Percentiles rank a stretch among this genome's conserved stretches.
Evolutionary conservation across 139 green algal species (phyloP).

Genomic region (Picochlorum sp.): DNA sequence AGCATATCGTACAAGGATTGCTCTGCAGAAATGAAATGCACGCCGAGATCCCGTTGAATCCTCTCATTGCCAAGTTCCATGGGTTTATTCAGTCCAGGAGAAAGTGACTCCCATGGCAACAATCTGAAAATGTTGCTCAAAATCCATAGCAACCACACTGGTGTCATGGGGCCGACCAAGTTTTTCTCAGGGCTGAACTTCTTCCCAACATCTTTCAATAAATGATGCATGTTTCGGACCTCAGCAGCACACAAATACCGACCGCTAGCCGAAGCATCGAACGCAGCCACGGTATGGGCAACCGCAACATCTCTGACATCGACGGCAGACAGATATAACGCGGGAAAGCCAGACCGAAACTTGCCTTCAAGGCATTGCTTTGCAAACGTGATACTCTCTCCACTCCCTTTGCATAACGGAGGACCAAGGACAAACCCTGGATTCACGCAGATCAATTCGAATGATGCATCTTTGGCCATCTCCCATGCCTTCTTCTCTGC

Average conservation of each 20-base stretch:
- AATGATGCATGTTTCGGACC: slow-evolving; percentile 4
- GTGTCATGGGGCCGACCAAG: slow-evolving; percentile 14
- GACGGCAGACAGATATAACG: slow-evolving; percentile 19
- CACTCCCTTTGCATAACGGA: slow-evolving; percentile 19
- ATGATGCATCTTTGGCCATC: slow-evolving; percentile 39
- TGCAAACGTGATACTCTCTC: slow-evolving; percentile 28
- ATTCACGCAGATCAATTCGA: slow-evolving; percentile 58
- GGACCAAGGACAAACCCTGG: slow-evolving; percentile 61
- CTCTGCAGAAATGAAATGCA: slow-evolving; percentile 7
- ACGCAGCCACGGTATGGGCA: slow-evolving; percentile 34
- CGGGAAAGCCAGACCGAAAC: slow-evolving; percentile 14
- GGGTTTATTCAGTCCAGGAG: neutral
- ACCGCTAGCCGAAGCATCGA: slow-evolving; percentile 19
- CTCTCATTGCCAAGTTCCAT: neutral
- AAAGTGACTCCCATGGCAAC: neutral
- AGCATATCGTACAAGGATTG: neutral
- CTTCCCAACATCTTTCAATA: slow-evolving; percentile 9
- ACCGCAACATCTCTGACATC: slow-evolving; percentile 52
- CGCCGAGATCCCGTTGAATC: slow-evolving; percentile 27
- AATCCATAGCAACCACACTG: slow-evolving; percentile 20
- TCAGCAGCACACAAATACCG: slow-evolving; percentile 38
- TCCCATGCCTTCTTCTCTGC: slow-evolving; percentile 62
- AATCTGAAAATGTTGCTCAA: neutral
- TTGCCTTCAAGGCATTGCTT: slow-evolving; percentile 31
- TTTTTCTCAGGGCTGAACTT: slow-evolving; percentile 24